Evolutionary conservation across 2,329 filamentous ascomycete species (phyloP).

Genomic region (Cladophialophora immunda): DNA sequence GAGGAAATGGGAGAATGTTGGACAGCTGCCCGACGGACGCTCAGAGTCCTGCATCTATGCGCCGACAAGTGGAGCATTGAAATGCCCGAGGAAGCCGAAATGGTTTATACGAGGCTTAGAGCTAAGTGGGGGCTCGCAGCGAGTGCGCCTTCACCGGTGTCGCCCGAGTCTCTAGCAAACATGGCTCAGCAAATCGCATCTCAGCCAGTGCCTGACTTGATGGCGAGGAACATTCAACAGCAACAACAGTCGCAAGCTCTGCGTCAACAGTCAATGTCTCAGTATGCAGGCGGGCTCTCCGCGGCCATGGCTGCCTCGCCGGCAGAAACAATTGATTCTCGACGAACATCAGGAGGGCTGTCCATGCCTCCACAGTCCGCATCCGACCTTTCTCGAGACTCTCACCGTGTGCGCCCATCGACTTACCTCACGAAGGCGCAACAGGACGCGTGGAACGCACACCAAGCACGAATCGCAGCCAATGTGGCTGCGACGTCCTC

Average conservation of each 20-base stretch:
- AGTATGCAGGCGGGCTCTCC: conserved; percentile 28
- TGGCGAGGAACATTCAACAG: conserved; percentile 40
- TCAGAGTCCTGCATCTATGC: conserved; percentile 84
- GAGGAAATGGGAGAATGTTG: conserved; percentile 97
- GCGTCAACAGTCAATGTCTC: conserved; percentile 27
- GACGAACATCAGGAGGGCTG: conserved; percentile 36
- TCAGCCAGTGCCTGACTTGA: conserved; percentile 34
- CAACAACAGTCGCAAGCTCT: conserved; percentile 40
- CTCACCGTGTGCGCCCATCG: conserved; percentile 32
- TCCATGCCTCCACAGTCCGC: conserved; percentile 42
- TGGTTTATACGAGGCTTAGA: conserved; percentile 79
- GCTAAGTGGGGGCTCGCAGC: conserved; percentile 73
- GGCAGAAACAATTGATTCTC: conserved; percentile 32
- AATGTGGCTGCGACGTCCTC: conserved; percentile 33
- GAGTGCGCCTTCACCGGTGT: conserved; percentile 64
- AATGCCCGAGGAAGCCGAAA: conserved; percentile 81
- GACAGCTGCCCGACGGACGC: conserved; percentile 84
- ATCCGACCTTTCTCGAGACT: conserved; percentile 39
- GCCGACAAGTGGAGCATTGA: conserved; percentile 90
- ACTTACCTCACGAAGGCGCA: conserved; percentile 42
- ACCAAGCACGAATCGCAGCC: conserved; percentile 40
- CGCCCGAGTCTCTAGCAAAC: conserved; percentile 50
- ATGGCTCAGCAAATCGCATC: conserved; percentile 38
- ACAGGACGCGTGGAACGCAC: conserved; percentile 48
- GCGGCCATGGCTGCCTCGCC: conserved; percentile 30